Percentiles rank a stretch among this genome's conserved stretches.
Evolutionary conservation across 768 basidiomycete genomes (phyloP).

Genomic region (Leccinum subgranulosum): DNA sequence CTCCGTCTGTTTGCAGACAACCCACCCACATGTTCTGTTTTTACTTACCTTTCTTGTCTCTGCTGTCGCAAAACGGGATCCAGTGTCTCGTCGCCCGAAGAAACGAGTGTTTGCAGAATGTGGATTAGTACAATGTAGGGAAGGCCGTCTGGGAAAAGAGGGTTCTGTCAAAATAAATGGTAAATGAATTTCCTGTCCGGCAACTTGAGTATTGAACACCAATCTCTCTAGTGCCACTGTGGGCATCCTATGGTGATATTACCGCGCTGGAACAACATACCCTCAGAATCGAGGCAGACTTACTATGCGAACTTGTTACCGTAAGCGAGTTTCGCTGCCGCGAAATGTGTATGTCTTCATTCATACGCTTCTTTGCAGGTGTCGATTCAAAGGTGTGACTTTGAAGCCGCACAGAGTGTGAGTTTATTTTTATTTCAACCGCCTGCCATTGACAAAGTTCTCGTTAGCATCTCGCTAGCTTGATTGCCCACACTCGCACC

Average conservation of each 20-base stretch:
- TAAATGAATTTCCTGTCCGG: background rate
- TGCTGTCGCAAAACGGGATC: slow-evolving; percentile 65
- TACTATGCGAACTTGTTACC: slow-evolving; percentile 65
- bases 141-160: slow-evolving; percentile 38
- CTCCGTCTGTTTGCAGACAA: slow-evolving; percentile 54
- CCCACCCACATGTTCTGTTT: slow-evolving; percentile 66
- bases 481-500: slow-evolving; percentile 64
- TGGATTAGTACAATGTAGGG: slow-evolving; percentile 46
- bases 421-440: slow-evolving; percentile 8
- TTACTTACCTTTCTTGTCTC: slow-evolving; percentile 66
- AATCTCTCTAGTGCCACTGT: slow-evolving; percentile 45
- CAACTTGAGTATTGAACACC: background rate
- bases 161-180: slow-evolving; percentile 14
- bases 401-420: slow-evolving; percentile 58
- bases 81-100: slow-evolving; percentile 71
- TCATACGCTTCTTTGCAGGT: slow-evolving; percentile 37
- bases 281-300: slow-evolving; percentile 64
- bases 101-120: slow-evolving; percentile 66
- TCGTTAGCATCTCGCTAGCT: slow-evolving; percentile 36
- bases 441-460: background rate
- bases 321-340: slow-evolving; percentile 35
- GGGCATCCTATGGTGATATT: slow-evolving; percentile 52
- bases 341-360: background rate
- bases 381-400: slow-evolving; percentile 65
- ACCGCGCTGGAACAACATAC: slow-evolving; percentile 46